Conservation (phyloP, 1,284 basidiomycete genomes). For the Malassezia obtusa region DNA sequence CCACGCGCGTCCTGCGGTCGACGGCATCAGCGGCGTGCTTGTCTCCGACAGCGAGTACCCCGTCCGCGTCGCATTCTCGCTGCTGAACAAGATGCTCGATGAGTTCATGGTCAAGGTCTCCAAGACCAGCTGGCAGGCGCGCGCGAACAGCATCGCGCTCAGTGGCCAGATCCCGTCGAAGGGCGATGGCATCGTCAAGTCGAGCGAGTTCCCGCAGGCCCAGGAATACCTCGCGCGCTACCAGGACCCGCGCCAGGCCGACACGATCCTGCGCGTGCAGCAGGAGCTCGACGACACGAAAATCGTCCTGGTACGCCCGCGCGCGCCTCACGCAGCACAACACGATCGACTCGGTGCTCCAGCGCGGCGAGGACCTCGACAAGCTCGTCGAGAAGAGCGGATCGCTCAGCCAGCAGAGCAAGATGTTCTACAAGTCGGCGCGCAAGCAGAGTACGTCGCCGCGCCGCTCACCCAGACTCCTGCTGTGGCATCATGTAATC, state of each 20-base stretch:
- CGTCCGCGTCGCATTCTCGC: conserved; percentile 86
- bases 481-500: conserved; percentile 17
- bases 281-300: conserved; percentile 98
- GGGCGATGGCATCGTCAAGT: conserved; percentile 36
- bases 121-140: conserved; percentile 55
- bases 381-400: conserved; percentile 91
- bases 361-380: conserved; percentile 93
- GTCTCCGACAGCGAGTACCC: conserved; percentile 95
- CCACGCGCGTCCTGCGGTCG: conserved; percentile 54
- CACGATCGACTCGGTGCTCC: conserved; percentile 93
- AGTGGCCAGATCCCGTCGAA: conserved; percentile 33
- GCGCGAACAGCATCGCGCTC: conserved; percentile 36
- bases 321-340: conserved; percentile 58
- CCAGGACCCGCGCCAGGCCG: conserved; percentile 95
- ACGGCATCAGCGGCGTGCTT: conserved; percentile 62
- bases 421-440: conserved; percentile 81
- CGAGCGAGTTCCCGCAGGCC: conserved; percentile 53
- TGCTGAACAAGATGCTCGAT: conserved; percentile 86
- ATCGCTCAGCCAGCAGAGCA: conserved; percentile 77
- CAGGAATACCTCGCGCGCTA: conserved; percentile 79
- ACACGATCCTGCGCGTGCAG: conserved; percentile 97
- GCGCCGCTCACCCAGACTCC: conserved; percentile 7
- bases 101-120: conserved; percentile 77
- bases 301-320: conserved; percentile 57
- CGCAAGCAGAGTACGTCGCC: conserved; percentile 55